Percentiles rank a stretch among this genome's conserved stretches.
Conservation (phyloP, 805 yeast species). For the Sugiyamaella smithiae region DNA sequence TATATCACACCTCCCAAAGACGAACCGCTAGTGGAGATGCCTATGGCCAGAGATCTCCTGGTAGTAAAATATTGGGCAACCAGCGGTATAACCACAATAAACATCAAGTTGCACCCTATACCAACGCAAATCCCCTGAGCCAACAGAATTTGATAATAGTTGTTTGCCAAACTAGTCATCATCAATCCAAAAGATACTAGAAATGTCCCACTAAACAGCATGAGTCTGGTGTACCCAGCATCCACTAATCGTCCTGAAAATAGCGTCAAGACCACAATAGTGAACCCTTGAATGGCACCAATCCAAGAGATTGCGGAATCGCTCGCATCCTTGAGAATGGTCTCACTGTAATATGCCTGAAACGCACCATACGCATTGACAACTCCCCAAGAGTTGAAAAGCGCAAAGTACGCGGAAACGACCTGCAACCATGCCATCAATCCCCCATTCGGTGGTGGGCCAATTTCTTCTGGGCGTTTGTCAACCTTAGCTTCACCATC, state of each 20-base stretch:
- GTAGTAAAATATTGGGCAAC: constrained; percentile 43
- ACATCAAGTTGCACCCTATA: constrained; percentile 41
- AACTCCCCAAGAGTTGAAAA: constrained; percentile 23
- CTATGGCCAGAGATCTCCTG: constrained; percentile 42
- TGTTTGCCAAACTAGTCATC: constrained; percentile 34
- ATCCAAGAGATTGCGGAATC: constrained; percentile 33
- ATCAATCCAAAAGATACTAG: constrained; percentile 27
- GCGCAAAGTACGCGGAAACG: constrained; percentile 18
- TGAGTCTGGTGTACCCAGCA: constrained; percentile 23
- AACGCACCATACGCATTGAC: constrained; percentile 29
- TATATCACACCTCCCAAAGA: constrained; percentile 48
- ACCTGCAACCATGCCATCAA: constrained; percentile 25
- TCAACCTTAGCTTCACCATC: neutral
- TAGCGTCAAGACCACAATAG: constrained; percentile 25
- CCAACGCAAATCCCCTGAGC: constrained; percentile 50
- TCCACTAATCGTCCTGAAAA: constrained; percentile 31
- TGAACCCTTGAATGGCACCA: constrained; percentile 31
- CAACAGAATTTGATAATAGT: constrained; percentile 48
- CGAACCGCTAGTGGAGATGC: constrained; percentile 47
- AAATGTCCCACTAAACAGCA: constrained; percentile 25
- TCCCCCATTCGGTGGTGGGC: constrained; percentile 23
- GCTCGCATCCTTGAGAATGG: constrained; percentile 24
- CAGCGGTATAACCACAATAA: constrained; percentile 43
- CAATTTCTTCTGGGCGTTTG: neutral
- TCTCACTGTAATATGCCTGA: constrained; percentile 27